Conservation (phyloP, 371 early-diverging fungal genomes). For the Lichtheimia ramosa region DNA sequence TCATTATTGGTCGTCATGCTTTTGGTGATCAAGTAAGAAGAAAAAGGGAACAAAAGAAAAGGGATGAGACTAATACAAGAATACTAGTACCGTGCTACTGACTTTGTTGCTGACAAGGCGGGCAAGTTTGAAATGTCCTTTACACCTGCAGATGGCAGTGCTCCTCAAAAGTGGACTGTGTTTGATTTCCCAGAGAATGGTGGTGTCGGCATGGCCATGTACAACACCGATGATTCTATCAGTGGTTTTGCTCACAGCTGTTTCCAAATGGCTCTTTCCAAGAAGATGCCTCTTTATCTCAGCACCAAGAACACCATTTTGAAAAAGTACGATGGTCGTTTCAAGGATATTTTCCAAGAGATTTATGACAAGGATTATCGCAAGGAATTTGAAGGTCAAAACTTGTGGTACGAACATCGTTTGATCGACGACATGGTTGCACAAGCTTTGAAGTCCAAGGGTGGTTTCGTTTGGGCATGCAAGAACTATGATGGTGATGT, state of each 20-base stretch:
- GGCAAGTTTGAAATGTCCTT: conserved; percentile 87
- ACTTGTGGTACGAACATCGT: conserved; percentile 93
- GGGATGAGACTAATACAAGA: background rate
- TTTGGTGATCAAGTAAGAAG: conserved; percentile 85
- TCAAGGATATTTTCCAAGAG: conserved; percentile 92
- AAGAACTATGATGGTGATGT: conserved; percentile 95
- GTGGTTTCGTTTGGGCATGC: conserved; percentile 92
- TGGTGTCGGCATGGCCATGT: conserved; percentile 94
- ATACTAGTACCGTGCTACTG: conserved; percentile 82
- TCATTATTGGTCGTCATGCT: conserved; percentile 92
- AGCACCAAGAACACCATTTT: conserved; percentile 95
- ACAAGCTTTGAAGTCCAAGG: conserved; percentile 88
- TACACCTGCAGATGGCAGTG: conserved; percentile 78
- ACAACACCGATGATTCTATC: conserved; percentile 88
- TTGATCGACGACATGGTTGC: conserved; percentile 97
- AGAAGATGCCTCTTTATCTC: conserved; percentile 89
- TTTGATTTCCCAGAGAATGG: conserved; percentile 70
- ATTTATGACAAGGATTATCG: conserved; percentile 76
- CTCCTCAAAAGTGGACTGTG: conserved; percentile 59
- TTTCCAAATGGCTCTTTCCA: conserved; percentile 85
- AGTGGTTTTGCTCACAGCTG: conserved; percentile 87
- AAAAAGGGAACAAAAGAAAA: too few relatives aligned
- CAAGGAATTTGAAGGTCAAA: conserved; percentile 60
- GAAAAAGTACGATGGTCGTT: conserved; percentile 94
- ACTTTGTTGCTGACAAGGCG: conserved; percentile 79